A percentile compares a stretch with the other conserved stretches of the same genome.
These are phyloP conservation scores for Podaxis sp. DNA, from an alignment of 768 basidiomycete species.

Conservation along the genomic window DNA sequence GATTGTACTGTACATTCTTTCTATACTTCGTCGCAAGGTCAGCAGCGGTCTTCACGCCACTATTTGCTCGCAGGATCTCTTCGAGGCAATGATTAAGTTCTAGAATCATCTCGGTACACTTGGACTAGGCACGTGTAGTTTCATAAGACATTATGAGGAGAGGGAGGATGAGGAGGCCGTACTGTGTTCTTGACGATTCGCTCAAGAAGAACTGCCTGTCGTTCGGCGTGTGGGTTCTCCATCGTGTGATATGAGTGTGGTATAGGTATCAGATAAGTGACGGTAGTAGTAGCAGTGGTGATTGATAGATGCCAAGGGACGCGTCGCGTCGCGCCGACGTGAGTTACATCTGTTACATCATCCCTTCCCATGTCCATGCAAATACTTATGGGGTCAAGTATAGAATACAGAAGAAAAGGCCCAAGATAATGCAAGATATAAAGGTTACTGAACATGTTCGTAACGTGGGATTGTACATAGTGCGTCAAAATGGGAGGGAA, in stretches of 20 bases:
- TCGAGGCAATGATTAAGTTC: slow-evolving; percentile 89
- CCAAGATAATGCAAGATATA: background rate
- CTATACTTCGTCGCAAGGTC: slow-evolving; percentile 85
- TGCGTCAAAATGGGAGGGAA: background rate
- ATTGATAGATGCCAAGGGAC: background rate
- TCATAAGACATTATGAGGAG: slow-evolving; percentile 1
- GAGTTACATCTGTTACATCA: background rate
- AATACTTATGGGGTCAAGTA: background rate
- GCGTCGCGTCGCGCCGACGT: background rate
- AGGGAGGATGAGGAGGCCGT: slow-evolving; percentile 26
- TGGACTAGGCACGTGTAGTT: slow-evolving; percentile 54
- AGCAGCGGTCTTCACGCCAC: slow-evolving; percentile 76
- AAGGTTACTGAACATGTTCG: slow-evolving; percentile 1
- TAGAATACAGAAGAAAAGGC: slow-evolving; percentile 1
- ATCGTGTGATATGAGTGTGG: slow-evolving; percentile 36
- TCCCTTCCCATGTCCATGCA: background rate
- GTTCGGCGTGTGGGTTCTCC: slow-evolving; percentile 95
- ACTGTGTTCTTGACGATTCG: slow-evolving; percentile 91
- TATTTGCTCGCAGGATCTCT: slow-evolving; percentile 81
- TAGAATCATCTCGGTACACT: slow-evolving; percentile 87
- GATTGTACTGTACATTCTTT: slow-evolving; percentile 91
- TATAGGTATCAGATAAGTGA: background rate
- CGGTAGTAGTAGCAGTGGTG: slow-evolving; percentile 1
- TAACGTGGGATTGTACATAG: background rate
- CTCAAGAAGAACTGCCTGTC: slow-evolving; percentile 87